Evolutionary conservation across 2,329 filamentous ascomycete genomes (phyloP).

Genomic region (Rugonectria rugulosa): DNA sequence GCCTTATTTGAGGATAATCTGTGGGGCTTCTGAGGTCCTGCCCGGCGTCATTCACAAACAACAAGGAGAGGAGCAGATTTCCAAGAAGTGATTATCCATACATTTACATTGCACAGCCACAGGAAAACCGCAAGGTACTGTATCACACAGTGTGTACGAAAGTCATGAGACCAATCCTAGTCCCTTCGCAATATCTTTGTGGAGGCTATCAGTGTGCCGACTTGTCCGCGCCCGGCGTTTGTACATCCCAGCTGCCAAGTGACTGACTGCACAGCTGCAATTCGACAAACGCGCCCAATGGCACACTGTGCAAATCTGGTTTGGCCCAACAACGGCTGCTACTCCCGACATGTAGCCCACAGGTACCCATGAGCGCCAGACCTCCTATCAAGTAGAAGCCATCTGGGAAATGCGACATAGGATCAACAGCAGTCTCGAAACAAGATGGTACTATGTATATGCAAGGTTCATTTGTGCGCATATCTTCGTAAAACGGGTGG

Average conservation of each 20-base stretch:
- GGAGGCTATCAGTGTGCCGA: too few relatives aligned
- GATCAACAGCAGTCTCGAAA: constrained; percentile 13
- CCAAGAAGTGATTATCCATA: too few relatives aligned
- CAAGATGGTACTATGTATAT: constrained; percentile 20
- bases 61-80: too few relatives aligned
- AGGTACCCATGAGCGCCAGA: constrained; percentile 14
- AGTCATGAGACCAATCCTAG: neutral
- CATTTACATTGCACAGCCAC: neutral
- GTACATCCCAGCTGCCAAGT: too few relatives aligned
- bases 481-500: too few relatives aligned
- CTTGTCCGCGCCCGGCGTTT: too few relatives aligned
- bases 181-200: too few relatives aligned
- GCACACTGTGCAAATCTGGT: constrained; percentile 9
- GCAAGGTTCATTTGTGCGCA: constrained; percentile 15
- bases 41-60: neutral
- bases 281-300: neutral
- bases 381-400: constrained; percentile 6
- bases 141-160: neutral
- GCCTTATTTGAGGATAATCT: too few relatives aligned
- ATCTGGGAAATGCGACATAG: constrained; percentile 8
- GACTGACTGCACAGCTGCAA: too few relatives aligned
- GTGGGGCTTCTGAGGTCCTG: neutral
- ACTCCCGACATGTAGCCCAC: neutral
- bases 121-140: neutral
- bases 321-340: neutral